phyloP scores from a whole-genome alignment of 1,139 yeast species.

The Protomyces arabidopsidicola region DNA sequence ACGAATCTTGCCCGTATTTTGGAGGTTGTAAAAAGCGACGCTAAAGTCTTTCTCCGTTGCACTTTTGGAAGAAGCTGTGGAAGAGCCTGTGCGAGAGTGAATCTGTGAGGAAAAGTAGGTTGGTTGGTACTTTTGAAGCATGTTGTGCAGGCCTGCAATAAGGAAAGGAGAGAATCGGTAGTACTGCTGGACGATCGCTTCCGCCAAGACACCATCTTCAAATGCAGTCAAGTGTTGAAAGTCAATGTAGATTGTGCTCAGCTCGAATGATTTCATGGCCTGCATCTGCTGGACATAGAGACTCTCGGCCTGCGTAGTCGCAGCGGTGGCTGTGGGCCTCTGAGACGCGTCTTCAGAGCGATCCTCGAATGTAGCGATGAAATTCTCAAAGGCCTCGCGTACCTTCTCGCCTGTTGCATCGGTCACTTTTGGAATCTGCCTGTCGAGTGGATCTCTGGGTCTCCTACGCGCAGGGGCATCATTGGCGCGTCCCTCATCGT shows the following conservation, averaged over 20 bases:
- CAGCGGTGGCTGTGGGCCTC: constrained; percentile 26
- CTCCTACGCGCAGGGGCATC: constrained; percentile 30
- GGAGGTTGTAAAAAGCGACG: constrained; percentile 82
- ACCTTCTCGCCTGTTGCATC: constrained; percentile 94
- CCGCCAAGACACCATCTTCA: constrained; percentile 83
- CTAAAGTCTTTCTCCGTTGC: constrained; percentile 75
- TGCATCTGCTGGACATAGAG: constrained; percentile 75
- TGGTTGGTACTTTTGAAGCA: constrained; percentile 75
- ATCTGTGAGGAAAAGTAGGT: constrained; percentile 32
- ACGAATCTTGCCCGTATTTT: constrained; percentile 76
- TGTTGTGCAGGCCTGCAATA: constrained; percentile 64
- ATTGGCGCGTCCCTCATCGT: constrained; percentile 8
- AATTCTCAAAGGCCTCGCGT: constrained; percentile 81
- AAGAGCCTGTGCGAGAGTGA: constrained; percentile 31
- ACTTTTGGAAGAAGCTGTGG: constrained; percentile 34
- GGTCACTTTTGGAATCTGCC: constrained; percentile 70
- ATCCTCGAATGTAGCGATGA: constrained; percentile 53
- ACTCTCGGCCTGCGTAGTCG: constrained; percentile 30
- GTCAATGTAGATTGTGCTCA: constrained; percentile 77
- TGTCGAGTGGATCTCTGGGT: constrained; percentile 31
- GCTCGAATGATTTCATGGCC: constrained; percentile 71
- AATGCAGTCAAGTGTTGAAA: constrained; percentile 69
- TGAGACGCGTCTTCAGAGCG: constrained; percentile 32
- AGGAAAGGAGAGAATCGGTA: constrained; percentile 87
- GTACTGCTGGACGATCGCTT: constrained; percentile 85